These are phyloP conservation scores for Ustilago tritici DNA, from an alignment of 1,284 basidiomycete genomes.

Conservation along the genomic window DNA sequence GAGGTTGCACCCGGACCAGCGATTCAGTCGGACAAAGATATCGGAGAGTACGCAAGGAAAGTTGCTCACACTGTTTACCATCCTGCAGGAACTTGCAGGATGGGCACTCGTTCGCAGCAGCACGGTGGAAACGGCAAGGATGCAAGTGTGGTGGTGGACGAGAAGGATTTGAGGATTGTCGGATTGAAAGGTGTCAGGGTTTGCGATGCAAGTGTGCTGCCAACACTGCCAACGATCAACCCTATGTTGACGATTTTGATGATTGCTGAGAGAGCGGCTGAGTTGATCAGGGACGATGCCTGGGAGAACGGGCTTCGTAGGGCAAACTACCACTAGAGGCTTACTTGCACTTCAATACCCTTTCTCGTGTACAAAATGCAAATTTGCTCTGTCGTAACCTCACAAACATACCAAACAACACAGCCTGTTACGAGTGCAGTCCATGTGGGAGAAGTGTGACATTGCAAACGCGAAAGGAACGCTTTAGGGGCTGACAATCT, in stretches of 20 bases:
- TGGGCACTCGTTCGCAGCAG: slow-evolving; percentile 60
- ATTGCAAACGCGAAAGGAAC: neutral
- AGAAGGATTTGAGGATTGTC: slow-evolving; percentile 61
- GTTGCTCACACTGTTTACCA: slow-evolving; percentile 70
- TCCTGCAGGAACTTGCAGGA: slow-evolving; percentile 68
- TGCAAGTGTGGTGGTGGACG: slow-evolving; percentile 64
- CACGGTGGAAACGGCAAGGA: slow-evolving; percentile 45
- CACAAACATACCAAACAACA: neutral
- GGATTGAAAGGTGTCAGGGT: slow-evolving; percentile 65
- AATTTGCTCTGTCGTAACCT: neutral
- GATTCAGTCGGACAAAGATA: slow-evolving; percentile 66
- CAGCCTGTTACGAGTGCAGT: neutral
- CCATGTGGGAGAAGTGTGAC: neutral
- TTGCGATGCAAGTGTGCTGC: slow-evolving; percentile 68
- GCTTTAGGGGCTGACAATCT: neutral
- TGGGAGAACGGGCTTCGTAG: slow-evolving; percentile 57
- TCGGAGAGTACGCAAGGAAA: slow-evolving; percentile 66
- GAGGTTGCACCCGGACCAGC: slow-evolving; percentile 69
- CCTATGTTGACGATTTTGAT: slow-evolving; percentile 61
- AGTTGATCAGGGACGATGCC: slow-evolving; percentile 64
- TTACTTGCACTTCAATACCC: neutral
- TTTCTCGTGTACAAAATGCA: neutral
- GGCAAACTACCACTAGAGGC: slow-evolving; percentile 22
- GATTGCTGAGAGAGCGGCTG: slow-evolving; percentile 68
- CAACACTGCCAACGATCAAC: slow-evolving; percentile 67